phyloP scores from a whole-genome alignment of 192 early-diverging fungal species.

The Mortierella hygrophila region DNA sequence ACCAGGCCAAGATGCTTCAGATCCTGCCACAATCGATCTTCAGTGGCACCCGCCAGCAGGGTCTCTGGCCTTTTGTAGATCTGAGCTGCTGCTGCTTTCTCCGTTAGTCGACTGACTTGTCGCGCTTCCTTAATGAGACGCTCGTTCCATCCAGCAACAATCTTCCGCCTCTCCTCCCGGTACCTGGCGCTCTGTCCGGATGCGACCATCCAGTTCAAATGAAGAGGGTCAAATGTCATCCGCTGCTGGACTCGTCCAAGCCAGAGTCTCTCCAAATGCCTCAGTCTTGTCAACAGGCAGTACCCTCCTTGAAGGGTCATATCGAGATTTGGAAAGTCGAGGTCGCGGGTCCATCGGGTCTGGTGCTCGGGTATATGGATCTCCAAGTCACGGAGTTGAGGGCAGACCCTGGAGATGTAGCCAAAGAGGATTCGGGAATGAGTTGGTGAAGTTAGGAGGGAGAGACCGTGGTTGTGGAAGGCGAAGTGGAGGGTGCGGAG shows the following conservation, averaged over 20 bases:
- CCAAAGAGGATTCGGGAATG: neutral
- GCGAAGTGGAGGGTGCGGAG: neutral
- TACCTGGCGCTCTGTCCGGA: neutral
- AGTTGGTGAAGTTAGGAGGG: neutral
- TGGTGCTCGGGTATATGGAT: conserved; percentile 4
- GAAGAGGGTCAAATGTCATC: neutral
- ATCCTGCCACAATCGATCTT: neutral
- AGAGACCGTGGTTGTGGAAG: neutral
- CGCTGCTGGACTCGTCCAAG: neutral
- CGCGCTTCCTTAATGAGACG: neutral
- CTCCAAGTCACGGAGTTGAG: neutral
- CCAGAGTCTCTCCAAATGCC: neutral
- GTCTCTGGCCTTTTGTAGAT: neutral
- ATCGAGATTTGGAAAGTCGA: neutral
- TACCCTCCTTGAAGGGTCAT: neutral
- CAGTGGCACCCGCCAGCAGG: neutral
- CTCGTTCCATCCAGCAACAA: neutral
- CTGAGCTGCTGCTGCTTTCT: neutral
- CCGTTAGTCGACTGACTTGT: neutral
- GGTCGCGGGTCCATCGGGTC: neutral
- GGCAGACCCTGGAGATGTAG: conserved; percentile 3
- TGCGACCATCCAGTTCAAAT: conserved; percentile 1
- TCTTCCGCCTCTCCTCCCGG: neutral
- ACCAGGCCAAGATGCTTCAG: conserved; percentile 4
- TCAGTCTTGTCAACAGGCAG: neutral